A percentile compares a stretch with the other conserved stretches of the same genome.
These are phyloP conservation scores for Phytopythium vexans DNA, from an alignment of 352 stramenopile species.

Conservation along the genomic window DNA sequence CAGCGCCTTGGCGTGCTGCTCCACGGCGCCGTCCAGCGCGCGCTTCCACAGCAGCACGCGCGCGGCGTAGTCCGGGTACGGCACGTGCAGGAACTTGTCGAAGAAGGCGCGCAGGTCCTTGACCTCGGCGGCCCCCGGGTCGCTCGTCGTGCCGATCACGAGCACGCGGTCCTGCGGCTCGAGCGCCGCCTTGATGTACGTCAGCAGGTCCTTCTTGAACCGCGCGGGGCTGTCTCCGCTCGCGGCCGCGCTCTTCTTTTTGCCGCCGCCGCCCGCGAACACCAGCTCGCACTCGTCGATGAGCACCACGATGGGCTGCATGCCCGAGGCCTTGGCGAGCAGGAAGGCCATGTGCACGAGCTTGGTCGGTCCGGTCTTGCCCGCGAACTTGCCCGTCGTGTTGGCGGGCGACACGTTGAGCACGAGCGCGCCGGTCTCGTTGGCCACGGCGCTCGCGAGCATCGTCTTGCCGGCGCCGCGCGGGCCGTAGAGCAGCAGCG, in stretches of 20 bases:
- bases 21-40: conserved; percentile 56
- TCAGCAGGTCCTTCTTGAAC: conserved; percentile 93
- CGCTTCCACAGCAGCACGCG: conserved; percentile 89
- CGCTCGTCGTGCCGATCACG: conserved; percentile 86
- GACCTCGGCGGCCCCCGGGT: conserved; percentile 78
- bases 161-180: conserved; percentile 89
- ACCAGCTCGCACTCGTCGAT: conserved; percentile 93
- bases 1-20: conserved; percentile 24
- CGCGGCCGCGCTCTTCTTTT: conserved; percentile 60
- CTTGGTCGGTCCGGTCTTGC: conserved; percentile 90
- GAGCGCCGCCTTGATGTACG: conserved; percentile 91
- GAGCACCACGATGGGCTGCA: conserved; percentile 92
- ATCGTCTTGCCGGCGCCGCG: conserved; percentile 91
- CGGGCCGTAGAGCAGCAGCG: conserved; percentile 94
- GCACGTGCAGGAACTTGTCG: conserved; percentile 92
- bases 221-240: conserved; percentile 71
- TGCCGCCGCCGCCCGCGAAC: conserved; percentile 64
- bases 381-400: conserved; percentile 92
- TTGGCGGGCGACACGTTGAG: conserved; percentile 93
- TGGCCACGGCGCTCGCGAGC: conserved; percentile 90
- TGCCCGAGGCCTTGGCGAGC: conserved; percentile 79
- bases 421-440: conserved; percentile 91
- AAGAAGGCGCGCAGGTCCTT: conserved; percentile 90
- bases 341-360: conserved; percentile 94
- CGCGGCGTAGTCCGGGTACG: conserved; percentile 90